These are phyloP conservation scores for Heliamphora pulchella DNA, from an alignment of 179 eudicot genomes.

Conservation along the genomic window DNA sequence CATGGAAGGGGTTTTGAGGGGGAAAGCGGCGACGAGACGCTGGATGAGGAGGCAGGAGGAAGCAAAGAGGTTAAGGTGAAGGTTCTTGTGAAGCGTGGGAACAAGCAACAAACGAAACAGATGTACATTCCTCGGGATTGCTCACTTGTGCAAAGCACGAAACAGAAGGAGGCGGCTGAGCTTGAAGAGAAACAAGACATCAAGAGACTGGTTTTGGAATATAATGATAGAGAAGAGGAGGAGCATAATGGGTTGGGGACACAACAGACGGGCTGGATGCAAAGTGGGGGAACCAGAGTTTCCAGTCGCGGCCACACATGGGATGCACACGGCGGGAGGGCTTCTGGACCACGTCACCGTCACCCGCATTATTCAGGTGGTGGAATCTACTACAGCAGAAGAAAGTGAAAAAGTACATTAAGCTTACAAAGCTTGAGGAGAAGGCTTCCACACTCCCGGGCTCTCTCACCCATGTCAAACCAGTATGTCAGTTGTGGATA, in stretches of 20 bases:
- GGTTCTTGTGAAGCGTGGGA: constrained; percentile 91
- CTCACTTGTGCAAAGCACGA: constrained; percentile 82
- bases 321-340: constrained; percentile 74
- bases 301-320: constrained; percentile 49
- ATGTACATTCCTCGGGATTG: constrained; percentile 89
- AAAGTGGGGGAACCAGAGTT: constrained; percentile 46
- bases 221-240: constrained; percentile 96
- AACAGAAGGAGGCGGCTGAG: constrained; percentile 96
- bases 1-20: constrained; percentile 59
- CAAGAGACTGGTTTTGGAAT: constrained; percentile 83
- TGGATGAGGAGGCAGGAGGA: constrained; percentile 75
- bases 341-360: constrained; percentile 54
- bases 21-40: constrained; percentile 78
- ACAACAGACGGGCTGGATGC: constrained; percentile 57
- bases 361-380: constrained; percentile 62
- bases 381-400: constrained; percentile 59
- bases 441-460: not conserved
- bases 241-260: constrained; percentile 60
- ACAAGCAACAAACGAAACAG: constrained; percentile 86
- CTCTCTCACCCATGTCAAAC: not conserved
- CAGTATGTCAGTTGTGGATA: not conserved
- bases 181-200: constrained; percentile 97
- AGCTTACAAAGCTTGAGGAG: not conserved
- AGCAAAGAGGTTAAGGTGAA: constrained; percentile 72
- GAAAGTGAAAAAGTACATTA: constrained; percentile 32